Conservation (phyloP, 2,329 filamentous ascomycete genomes). For the Penicillium sclerotiorum region DNA sequence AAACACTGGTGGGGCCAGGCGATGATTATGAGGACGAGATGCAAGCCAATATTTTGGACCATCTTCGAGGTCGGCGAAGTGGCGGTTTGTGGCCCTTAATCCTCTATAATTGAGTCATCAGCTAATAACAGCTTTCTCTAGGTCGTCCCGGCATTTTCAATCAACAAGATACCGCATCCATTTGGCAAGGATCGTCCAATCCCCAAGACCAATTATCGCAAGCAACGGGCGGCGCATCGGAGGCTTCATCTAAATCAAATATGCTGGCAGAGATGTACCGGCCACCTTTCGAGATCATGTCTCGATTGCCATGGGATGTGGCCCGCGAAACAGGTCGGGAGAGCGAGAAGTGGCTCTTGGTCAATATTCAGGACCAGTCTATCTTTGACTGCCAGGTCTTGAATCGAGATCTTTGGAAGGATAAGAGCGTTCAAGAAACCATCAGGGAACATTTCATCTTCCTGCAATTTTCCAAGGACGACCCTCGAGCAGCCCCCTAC, state of each 20-base stretch:
- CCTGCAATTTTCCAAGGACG: constrained; percentile 88
- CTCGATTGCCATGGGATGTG: constrained; percentile 75
- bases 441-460: constrained; percentile 94
- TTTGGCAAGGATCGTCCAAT: constrained; percentile 58
- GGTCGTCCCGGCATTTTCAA: constrained; percentile 69
- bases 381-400: constrained; percentile 93
- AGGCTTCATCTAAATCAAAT: constrained; percentile 69
- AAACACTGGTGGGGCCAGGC: constrained; percentile 81
- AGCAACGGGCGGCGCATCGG: constrained; percentile 67
- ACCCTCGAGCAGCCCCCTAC: constrained; percentile 76
- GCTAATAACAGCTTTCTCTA: constrained; percentile 19
- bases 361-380: constrained; percentile 91
- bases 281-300: constrained; percentile 89
- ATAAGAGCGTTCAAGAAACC: constrained; percentile 74
- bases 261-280: constrained; percentile 89
- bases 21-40: constrained; percentile 59
- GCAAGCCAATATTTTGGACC: constrained; percentile 65
- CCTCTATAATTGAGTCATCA: background rate
- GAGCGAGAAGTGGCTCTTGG: constrained; percentile 88
- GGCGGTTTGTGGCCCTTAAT: constrained; percentile 39
- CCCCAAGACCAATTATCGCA: constrained; percentile 59
- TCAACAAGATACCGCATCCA: constrained; percentile 60
- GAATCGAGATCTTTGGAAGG: constrained; percentile 96
- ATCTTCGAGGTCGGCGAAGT: constrained; percentile 55
- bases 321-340: constrained; percentile 85